Base-by-base conservation (phyloP, 768 basidiomycete species). In the Lentinula aciculospora region DNA sequence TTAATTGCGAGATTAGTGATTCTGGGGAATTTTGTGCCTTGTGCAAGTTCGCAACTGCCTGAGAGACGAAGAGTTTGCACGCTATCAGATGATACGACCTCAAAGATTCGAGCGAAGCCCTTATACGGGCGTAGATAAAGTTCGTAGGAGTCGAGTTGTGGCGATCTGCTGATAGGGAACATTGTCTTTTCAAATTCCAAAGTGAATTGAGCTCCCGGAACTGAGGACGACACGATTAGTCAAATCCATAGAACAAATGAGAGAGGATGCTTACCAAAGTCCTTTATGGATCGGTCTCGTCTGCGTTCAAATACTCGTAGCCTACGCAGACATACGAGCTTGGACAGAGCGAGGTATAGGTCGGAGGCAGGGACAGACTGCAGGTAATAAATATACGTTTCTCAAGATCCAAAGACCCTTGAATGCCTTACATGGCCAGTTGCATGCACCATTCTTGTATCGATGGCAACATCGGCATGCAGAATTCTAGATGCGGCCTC, bases 401-500 rank as follows among this genome's bases (percentile, higher is more conserved):
- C 49, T 53, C 40, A 44, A n/a, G n/a, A 10, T 28, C 58, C 61
- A 65, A 58, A 44, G 34, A 53, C 21, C 9, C 32, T 36, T 36
- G 49, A 37, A 23, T 10, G 21, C 62, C 62, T 60, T 64, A 68
- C 64, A 37, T 58, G 60, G 62, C 58, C 59, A 19, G 66, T 44
- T 44, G 19, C 49, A 64, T 59, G 54, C 28, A 71, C 59, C 50
- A 71, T 60, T 54, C 73, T 70, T 36, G 69, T 69, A 61, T 77
- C 76, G 61, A 73, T 76, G 44, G 71, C 74, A 49, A 74, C 72
- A 60, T 77, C 75, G 17, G 67, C 69, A 61, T 66, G 72, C 10
- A 62, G 56, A 19, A 76, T 63, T 15, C 51, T 65, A n/a, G 63
- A 51, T 34, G 64, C 64, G 25, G 61, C 36, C 53, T 61, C 58